Percentiles rank a stretch among this genome's conserved stretches.
These are phyloP conservation scores for Arxiozyma heterogenica DNA, from an alignment of 1,139 yeast genomes.

Conservation along the genomic window DNA sequence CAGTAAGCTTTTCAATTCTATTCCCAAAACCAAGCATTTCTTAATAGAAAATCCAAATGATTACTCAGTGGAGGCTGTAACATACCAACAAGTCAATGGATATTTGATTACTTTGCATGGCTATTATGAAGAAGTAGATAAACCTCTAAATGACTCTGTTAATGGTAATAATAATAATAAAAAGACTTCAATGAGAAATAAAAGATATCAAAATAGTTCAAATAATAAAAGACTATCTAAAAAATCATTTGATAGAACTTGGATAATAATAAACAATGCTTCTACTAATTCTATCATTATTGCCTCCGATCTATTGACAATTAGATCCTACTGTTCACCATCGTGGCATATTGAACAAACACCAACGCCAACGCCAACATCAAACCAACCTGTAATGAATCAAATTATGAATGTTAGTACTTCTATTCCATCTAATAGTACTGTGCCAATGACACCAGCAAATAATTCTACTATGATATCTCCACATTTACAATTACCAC, in stretches of 20 bases:
- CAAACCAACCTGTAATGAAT: neutral
- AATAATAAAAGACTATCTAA: constrained; percentile 41
- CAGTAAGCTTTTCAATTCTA: constrained; percentile 46
- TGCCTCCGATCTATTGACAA: constrained; percentile 70
- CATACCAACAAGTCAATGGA: constrained; percentile 65
- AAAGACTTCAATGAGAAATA: constrained; percentile 28
- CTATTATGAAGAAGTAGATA: constrained; percentile 57
- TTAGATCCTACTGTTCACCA: constrained; percentile 54
- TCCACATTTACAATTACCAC: constrained; percentile 31
- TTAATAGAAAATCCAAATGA: constrained; percentile 53
- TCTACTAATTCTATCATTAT: constrained; percentile 57
- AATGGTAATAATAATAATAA: constrained; percentile 10
- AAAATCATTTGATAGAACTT: constrained; percentile 78
- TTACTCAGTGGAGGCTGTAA: constrained; percentile 73
- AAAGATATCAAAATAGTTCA: constrained; percentile 27
- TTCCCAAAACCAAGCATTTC: constrained; percentile 73
- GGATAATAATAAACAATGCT: constrained; percentile 49
- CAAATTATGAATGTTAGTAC: neutral
- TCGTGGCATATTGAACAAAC: constrained; percentile 41
- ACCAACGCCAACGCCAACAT: constrained; percentile 4
- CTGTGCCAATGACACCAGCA: neutral
- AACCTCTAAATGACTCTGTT: constrained; percentile 38
- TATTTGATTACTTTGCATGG: constrained; percentile 79
- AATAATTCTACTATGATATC: constrained; percentile 14
- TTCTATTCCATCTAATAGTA: neutral